Base-by-base conservation (phyloP, 2,329 filamentous ascomycete species). In the Alternaria tenuissima region DNA sequence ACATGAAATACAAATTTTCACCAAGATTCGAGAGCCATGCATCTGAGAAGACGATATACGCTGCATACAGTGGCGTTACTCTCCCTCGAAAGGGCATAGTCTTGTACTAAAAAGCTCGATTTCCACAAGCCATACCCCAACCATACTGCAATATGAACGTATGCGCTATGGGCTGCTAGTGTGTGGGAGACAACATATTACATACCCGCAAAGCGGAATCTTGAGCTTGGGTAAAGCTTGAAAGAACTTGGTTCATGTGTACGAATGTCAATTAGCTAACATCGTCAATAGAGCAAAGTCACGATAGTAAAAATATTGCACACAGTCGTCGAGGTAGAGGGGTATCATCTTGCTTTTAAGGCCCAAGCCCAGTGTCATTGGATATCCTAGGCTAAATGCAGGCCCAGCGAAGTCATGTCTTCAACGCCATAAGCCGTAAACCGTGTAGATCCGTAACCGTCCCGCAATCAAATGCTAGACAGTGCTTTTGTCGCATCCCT, bases 351-450 rank as follows among this genome's bases (percentile, higher is more conserved):
- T 71, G 69, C 66, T 70, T 69, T 73, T 74, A 61, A 72, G 72
- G 72, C 67, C 52, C 55, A 68, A 69, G 72, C 70, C 74, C 68
- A 70, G 67, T 68, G 69, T 67, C 67, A 73, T 76, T 76, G 71
- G 59, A 65, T 68, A 61, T 69, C 71, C 68, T 74, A 77, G 74
- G 74, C 74, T 73, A 70, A 49, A 48, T 65, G 54, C 49, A 59
- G 69, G 66, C 73, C 63, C 65, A 72, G 71, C 69, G 66, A 62
- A 64, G 66, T 67, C 67, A 65, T 70, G 52, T 69, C 57, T 61
- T 72, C 61, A 77, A 77, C 75, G 74, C 75, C 75, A 69, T 74
- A 72, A 75, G 70, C 73, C 74, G 68, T 76, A 69, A 73, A 67
- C 74, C 70, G 55, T 71, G 57, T 56, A 70, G 69, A 73, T 67